phyloP scores from a whole-genome alignment of 257 asterid species.

The Nicotiana obtusifolia region DNA sequence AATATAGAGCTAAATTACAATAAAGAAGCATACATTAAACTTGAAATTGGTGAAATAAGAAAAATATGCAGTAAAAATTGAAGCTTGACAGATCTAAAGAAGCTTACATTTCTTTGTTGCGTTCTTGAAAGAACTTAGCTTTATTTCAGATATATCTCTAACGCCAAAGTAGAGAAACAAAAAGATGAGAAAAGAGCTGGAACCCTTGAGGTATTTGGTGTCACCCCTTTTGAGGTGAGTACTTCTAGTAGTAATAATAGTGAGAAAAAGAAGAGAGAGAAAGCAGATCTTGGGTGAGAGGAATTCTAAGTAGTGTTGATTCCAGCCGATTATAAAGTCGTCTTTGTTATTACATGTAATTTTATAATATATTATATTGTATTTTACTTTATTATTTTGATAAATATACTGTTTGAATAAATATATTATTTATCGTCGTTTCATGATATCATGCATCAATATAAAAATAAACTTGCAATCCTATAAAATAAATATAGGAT shows the following conservation, averaged over 20 bases:
- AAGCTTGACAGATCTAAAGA: neutral
- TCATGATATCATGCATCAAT: too few species aligned
- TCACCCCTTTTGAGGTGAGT: neutral
- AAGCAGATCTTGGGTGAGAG: neutral
- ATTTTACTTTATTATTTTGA: too few species aligned
- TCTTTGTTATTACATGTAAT: too few species aligned
- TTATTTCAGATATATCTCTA: neutral
- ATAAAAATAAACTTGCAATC: too few species aligned
- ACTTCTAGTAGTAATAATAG: neutral
- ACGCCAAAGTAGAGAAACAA: neutral
- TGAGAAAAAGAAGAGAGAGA: conserved; percentile 11
- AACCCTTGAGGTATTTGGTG: neutral
- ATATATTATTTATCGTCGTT: too few species aligned
- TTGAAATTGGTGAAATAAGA: neutral
- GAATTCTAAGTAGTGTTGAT: too few species aligned
- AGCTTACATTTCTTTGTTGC: neutral
- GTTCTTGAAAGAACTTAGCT: neutral
- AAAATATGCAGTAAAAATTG: neutral
- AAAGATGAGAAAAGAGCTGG: conserved; percentile 1
- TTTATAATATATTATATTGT: too few species aligned
- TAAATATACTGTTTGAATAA: fast-evolving
- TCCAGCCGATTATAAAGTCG: too few species aligned
- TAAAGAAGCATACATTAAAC: neutral
- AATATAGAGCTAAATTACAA: neutral
- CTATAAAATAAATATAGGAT: too few species aligned